Base-by-base conservation (phyloP, 352 stramenopile genomes). In the Pythium aristosporum region DNA sequence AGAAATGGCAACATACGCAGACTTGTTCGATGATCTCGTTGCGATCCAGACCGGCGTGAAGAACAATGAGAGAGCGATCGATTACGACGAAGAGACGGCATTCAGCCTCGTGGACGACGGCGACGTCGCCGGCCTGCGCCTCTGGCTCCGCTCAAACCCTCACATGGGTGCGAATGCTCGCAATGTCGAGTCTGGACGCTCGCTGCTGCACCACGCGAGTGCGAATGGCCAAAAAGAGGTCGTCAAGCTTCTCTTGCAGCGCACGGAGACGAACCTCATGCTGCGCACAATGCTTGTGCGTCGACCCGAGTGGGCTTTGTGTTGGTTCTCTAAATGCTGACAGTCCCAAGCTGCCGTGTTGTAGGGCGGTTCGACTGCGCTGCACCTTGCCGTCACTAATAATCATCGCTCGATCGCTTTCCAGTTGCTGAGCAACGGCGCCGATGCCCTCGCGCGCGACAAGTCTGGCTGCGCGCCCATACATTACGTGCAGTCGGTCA, bases 401-500 rank as follows among this genome's bases (percentile, higher is more conserved):
- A 85, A 82, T 54, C 72, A 84, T 23, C 80, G 84, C 12, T 65
- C 79, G 1, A 70, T 91, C 13, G 80, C 75, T 1, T 92, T 92
- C 49, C 59, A 87, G n/a, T 57, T 92, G 16, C 71, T 92, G 21
- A 89, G 78, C 28, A 71, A 91, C 34, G 84, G 82, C 0, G 80
- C 84, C 13, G 79, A 92, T 15, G 71, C 74, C 0, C 72, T 71
- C 3, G 72, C 73, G 41, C 72, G 77, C 0, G 80, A 92, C 66
- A 80, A 80, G 6, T 91, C 89, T 67, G 75, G 73, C 6, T 85
- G 72, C 5, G 82, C 84, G 0, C 80, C 84, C 2, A 71, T 92
- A 69, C 82, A 92, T 57, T 92, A 91, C 43, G 82, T 78, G 44
- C 76, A 81, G 43, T 87, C 82, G 16, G 50, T 83, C 34, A 89